Evolutionary conservation across 257 asterid genomes (phyloP).

Genomic region (Hygrophila difformis): DNA sequence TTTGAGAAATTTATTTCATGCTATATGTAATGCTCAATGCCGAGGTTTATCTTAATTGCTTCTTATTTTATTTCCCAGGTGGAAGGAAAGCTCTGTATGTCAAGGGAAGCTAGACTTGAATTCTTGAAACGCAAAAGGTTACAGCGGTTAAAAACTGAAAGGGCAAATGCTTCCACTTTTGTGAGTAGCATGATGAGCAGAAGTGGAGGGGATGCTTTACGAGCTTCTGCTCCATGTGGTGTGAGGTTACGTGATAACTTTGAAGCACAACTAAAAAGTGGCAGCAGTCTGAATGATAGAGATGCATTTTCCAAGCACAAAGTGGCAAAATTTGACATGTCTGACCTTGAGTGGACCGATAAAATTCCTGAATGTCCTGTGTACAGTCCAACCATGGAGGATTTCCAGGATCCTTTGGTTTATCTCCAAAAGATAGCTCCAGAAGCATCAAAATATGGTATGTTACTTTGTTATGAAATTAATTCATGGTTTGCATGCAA

Average conservation of each 20-base stretch:
- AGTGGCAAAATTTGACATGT: conserved; percentile 61
- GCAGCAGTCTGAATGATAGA: conserved; percentile 33
- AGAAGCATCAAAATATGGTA: conserved; percentile 93
- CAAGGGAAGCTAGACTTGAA: conserved; percentile 79
- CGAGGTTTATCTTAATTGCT: conserved; percentile 1
- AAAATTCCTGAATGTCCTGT: conserved; percentile 85
- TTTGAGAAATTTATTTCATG: background rate
- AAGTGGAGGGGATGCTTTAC: conserved; percentile 75
- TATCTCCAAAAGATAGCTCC: conserved; percentile 93
- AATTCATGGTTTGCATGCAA: conserved; percentile 7
- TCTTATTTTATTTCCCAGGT: conserved; percentile 45
- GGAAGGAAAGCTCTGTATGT: conserved; percentile 68
- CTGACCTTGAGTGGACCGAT: conserved; percentile 75
- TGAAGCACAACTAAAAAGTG: conserved; percentile 33
- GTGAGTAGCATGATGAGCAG: conserved; percentile 43
- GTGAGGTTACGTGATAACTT: conserved; percentile 43
- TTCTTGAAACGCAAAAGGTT: conserved; percentile 79
- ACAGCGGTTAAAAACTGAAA: conserved; percentile 56
- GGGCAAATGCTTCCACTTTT: conserved; percentile 33
- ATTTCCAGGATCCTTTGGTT: conserved; percentile 85
- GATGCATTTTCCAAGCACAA: conserved; percentile 54
- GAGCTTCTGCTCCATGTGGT: conserved; percentile 75
- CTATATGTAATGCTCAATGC: background rate
- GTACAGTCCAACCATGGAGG: conserved; percentile 70
- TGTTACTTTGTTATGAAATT: conserved; percentile 2